Evolutionary conservation across 2,329 filamentous ascomycete genomes (phyloP).

Genomic region (Apiospora koreana): DNA sequence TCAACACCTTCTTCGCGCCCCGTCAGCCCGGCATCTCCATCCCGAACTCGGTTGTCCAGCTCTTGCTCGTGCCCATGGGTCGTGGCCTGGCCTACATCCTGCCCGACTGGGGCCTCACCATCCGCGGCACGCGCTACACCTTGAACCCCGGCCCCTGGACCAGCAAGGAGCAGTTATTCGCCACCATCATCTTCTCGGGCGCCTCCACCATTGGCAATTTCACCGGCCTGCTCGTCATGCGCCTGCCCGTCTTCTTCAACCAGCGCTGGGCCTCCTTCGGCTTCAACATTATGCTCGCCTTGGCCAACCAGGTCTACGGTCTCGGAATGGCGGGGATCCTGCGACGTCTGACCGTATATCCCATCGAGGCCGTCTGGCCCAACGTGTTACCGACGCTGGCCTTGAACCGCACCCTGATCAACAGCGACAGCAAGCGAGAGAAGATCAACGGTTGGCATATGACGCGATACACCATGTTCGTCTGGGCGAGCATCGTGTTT

Average conservation of each 20-base stretch:
- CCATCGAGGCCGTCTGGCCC: constrained; percentile 54
- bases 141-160: constrained; percentile 44
- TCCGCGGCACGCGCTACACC: constrained; percentile 39
- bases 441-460: constrained; percentile 38
- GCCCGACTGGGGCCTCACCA: constrained; percentile 50
- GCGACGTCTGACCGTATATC: constrained; percentile 53
- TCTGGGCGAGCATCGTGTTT: constrained; percentile 40
- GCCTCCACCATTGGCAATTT: constrained; percentile 50
- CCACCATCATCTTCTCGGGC: constrained; percentile 63
- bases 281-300: constrained; percentile 49
- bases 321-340: constrained; percentile 52
- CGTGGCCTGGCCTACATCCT: constrained; percentile 51
- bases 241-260: constrained; percentile 50
- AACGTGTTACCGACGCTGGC: constrained; percentile 48
- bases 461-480: constrained; percentile 47
- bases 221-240: constrained; percentile 51
- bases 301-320: constrained; percentile 36
- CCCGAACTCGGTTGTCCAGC: constrained; percentile 56
- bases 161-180: constrained; percentile 61
- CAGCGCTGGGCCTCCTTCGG: constrained; percentile 50
- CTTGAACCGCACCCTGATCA: constrained; percentile 46
- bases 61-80: constrained; percentile 57
- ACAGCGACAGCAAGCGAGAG: constrained; percentile 38
- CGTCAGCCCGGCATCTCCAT: constrained; percentile 56
- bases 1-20: constrained; percentile 61